Percentiles rank a stretch among this genome's conserved stretches.
Conservation (phyloP, 148 eudicot genomes). For the Silene uniflora region DNA sequence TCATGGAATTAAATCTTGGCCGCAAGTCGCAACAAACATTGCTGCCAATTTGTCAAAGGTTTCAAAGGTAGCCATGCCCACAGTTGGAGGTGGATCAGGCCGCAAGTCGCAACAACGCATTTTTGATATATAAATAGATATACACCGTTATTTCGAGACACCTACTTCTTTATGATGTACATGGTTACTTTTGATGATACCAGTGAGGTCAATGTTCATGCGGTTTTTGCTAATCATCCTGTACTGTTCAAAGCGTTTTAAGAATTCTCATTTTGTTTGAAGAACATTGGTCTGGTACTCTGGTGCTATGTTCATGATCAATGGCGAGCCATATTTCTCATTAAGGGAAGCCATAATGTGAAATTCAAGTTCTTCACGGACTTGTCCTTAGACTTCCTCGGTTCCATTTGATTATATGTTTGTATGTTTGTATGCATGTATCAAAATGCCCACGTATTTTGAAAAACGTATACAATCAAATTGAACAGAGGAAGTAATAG, state of each 20-base stretch:
- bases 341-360: no score
- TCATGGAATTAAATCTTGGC: neutral
- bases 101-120: neutral
- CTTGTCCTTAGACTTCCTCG: no score
- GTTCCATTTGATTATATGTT: no score
- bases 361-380: no score
- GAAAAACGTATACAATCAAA: no score
- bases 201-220: neutral
- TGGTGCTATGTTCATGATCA: neutral
- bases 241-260: neutral
- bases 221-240: neutral
- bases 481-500: no score
- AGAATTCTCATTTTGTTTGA: neutral
- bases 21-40: neutral
- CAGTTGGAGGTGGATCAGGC: neutral
- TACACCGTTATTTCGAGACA: neutral
- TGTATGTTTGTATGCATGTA: no score
- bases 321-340: no score
- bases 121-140: neutral
- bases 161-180: neutral
- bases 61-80: neutral
- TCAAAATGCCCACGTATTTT: no score
- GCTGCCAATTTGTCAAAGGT: neutral
- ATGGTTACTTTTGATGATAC: neutral
- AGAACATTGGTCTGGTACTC: neutral